A percentile compares a stretch with the other conserved stretches of the same genome.
Evolutionary conservation across 2,329 filamentous ascomycete genomes (phyloP).

Genomic region (Nigrograna mackinnonii): DNA sequence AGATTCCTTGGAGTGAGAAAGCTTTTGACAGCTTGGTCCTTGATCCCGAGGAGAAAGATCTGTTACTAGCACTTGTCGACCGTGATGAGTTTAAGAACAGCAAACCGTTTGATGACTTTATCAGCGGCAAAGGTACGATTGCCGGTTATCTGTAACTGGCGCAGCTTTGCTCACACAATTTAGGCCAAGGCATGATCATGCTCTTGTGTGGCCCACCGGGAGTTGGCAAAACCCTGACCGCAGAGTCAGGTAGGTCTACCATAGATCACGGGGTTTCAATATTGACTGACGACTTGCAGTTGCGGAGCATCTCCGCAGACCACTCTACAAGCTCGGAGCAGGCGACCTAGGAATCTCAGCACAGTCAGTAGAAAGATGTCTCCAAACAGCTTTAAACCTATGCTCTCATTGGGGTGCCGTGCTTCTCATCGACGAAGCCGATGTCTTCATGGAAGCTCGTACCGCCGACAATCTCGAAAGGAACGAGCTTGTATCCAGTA

Average conservation of each 20-base stretch:
- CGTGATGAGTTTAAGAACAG: slow-evolving; percentile 72
- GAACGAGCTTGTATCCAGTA: slow-evolving; percentile 20
- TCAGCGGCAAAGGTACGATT: slow-evolving; percentile 75
- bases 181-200: slow-evolving; percentile 76
- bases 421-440: slow-evolving; percentile 54
- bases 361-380: slow-evolving; percentile 42
- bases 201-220: slow-evolving; percentile 62
- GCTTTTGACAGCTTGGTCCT: slow-evolving; percentile 81
- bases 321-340: slow-evolving; percentile 51
- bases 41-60: slow-evolving; percentile 59
- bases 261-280: neutral
- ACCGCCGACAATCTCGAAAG: slow-evolving; percentile 12
- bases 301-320: slow-evolving; percentile 43
- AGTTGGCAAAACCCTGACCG: slow-evolving; percentile 19
- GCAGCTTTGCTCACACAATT: slow-evolving; percentile 84
- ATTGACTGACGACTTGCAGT: neutral
- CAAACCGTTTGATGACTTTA: slow-evolving; percentile 71
- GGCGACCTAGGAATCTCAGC: slow-evolving; percentile 53
- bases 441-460: slow-evolving; percentile 25
- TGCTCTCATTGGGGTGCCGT: slow-evolving; percentile 52
- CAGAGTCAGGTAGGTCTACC: slow-evolving; percentile 10
- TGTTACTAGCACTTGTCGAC: slow-evolving; percentile 77
- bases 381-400: slow-evolving; percentile 50
- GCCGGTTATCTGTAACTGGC: slow-evolving; percentile 76
- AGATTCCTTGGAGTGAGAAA: slow-evolving; percentile 61